Evolutionary conservation across 257 asterid genomes (phyloP), one percentile per base, ranked within the genome.

Genomic region (Henckelia pumila): DNA sequence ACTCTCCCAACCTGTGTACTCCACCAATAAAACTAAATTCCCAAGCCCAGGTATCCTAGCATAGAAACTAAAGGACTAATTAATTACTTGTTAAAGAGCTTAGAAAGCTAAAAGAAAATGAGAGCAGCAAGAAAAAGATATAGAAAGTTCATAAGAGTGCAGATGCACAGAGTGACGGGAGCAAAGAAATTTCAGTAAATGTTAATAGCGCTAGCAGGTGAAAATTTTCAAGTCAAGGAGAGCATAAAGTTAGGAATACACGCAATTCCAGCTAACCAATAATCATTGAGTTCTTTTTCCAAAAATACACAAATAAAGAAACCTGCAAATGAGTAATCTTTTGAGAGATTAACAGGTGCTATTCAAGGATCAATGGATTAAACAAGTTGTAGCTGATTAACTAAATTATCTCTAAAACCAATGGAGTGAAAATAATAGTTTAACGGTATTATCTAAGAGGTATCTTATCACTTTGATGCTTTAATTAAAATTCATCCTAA

Each of bases 391-490:
- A 21, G 28, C 16, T 19, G 26, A 60, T 59, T n/a, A 53, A 7
- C 14, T 25, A 25, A 8, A 63, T 50, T 44, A 16, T 71, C 61
- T 59, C 66, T 50, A 28, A 58, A 59, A 53, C 21, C n/a, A 57
- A 20, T 47, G 61, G 71, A 64, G 62, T 61, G 57, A 67, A 25
- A 52, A 37, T 50, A 57, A 35, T 57, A 25, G 60, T 23, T 64
- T 68, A 30, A 63, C 40, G 19, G 20, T 75, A 81, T 63, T 64
- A 94, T 97, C 90, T 94, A 75, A 94, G 80, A 49, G 96, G 95
- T 75, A 94, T 91, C 83, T 86, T 84, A 72, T 88, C 89, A 73
- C 75, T 91, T 81, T 83, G 95, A 82, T 94, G 99, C 77, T 94
- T n/a, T n/a, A n/a, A n/a, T n/a, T n/a, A n/a, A n/a, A n/a, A n/a